Evolutionary conservation across 2,329 filamentous ascomycete species (phyloP).

Genomic region (Penicillium sp.): DNA sequence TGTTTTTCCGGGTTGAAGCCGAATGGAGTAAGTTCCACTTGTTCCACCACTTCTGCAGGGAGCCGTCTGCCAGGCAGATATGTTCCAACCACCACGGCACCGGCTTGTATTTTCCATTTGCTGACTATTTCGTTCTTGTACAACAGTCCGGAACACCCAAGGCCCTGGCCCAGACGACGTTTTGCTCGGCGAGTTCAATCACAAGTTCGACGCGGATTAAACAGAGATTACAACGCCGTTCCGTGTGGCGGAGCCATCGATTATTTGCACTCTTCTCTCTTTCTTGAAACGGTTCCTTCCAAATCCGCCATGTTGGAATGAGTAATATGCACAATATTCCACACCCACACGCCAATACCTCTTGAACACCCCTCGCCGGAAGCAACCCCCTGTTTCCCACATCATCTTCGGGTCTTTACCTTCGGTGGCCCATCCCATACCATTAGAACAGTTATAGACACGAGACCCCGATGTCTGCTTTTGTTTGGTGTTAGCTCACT

Average conservation of each 20-base stretch:
- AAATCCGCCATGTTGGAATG: constrained; percentile 15
- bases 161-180: constrained; percentile 68
- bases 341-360: constrained; percentile 1
- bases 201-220: constrained; percentile 65
- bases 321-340: constrained; percentile 24
- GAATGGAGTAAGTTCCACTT: constrained; percentile 71
- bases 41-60: background rate
- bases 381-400: background rate
- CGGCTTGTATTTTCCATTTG: constrained; percentile 4
- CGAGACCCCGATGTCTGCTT: constrained; percentile 16
- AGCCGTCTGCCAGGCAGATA: background rate
- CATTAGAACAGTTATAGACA: constrained; percentile 19
- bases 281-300: constrained; percentile 3
- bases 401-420: background rate
- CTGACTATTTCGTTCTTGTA: constrained; percentile 16
- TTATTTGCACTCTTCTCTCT: background rate
- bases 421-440: background rate
- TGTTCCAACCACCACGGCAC: background rate
- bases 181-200: constrained; percentile 70
- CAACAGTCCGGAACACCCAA: constrained; percentile 54
- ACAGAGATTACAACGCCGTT: background rate
- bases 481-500: constrained; percentile 9
- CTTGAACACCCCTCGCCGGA: background rate
- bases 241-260: background rate
- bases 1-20: constrained; percentile 92